Evolutionary conservation across 495 filamentous ascomycete species (phyloP), one percentile per base, ranked within the genome.

Genomic region (Penicilliopsis zonata): DNA sequence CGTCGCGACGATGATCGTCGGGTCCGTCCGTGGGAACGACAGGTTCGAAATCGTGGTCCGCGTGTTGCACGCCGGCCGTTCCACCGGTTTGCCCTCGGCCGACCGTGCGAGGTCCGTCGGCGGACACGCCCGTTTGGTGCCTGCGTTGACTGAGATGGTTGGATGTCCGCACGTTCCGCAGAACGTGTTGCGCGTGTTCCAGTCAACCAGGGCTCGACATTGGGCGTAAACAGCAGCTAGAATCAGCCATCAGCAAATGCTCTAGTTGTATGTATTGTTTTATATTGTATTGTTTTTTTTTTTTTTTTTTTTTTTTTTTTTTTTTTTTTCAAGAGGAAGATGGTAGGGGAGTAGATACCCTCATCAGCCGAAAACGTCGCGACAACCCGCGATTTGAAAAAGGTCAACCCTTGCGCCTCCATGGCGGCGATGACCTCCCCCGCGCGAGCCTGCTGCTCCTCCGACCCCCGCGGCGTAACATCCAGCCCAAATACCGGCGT

Each of bases 1-100:
- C 9, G 94, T 75, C 2, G 88, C 92, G 66, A 93, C 86, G 53
- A 98, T 96, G 37, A 96, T 80, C 3, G 86, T 94, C 2, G 88
- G 87, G 50, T 96, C 87, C 7, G 88, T 94, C 25, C 92, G 82
- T 7, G 90, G 90, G 67, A 98, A 98, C 35, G 66, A 73, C 30
- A 93, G 64, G 60, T 94, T 94, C 17, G 80, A 82, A 34, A 72
- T 43, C 3, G 63, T 63, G 4, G 59, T 67, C n/a, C 62, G 36
- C 2, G 87, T 94, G 8, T 72, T 73, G 52, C 90, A 96, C 9
- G 75, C 68, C 1, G 70, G 67, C 13, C 83, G 73, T 30, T 74
- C 59, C 24, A 38, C 28, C 0, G 59, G 21, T 36, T 54, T 52
- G 28, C 62, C 64, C 5, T 56, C 33, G 0, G 50, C 39, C 4